Percentiles rank a stretch among this genome's conserved stretches.
Evolutionary conservation across 352 stramenopile species (phyloP).

Genomic region (Phytophthora constricta): DNA sequence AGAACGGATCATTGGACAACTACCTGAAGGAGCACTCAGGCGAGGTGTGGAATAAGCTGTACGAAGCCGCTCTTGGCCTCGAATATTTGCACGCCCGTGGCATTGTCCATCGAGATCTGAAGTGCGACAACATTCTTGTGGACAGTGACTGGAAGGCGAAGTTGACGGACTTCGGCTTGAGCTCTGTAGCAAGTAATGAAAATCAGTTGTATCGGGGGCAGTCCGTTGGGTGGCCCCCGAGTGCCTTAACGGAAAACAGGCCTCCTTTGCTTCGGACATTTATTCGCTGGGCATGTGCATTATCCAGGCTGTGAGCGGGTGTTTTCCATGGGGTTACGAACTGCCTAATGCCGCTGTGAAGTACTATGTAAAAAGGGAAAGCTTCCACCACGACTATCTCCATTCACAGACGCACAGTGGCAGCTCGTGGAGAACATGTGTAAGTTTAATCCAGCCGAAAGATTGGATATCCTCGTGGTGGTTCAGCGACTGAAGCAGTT

Average conservation of each 20-base stretch:
- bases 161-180: constrained; percentile 10
- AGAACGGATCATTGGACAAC: not conserved
- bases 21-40: not conserved
- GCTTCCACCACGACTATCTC: not conserved
- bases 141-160: not conserved
- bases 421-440: not conserved
- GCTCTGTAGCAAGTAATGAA: constrained; percentile 4
- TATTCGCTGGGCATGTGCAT: not conserved
- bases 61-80: not conserved
- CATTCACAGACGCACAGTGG: not conserved
- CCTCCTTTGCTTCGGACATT: not conserved
- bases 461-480: not conserved
- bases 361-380: not conserved
- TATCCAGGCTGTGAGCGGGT: not conserved
- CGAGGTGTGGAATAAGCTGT: not conserved
- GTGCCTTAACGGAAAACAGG: not conserved
- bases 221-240: not conserved
- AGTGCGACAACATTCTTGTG: not conserved
- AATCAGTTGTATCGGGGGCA: not conserved
- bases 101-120: not conserved
- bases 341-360: not conserved
- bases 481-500: not conserved
- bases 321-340: not conserved
- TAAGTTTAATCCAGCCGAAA: not conserved
- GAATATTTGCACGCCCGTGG: not conserved